Conservation (phyloP, 2,329 filamentous ascomycete genomes). For the Microcera coccophila region DNA sequence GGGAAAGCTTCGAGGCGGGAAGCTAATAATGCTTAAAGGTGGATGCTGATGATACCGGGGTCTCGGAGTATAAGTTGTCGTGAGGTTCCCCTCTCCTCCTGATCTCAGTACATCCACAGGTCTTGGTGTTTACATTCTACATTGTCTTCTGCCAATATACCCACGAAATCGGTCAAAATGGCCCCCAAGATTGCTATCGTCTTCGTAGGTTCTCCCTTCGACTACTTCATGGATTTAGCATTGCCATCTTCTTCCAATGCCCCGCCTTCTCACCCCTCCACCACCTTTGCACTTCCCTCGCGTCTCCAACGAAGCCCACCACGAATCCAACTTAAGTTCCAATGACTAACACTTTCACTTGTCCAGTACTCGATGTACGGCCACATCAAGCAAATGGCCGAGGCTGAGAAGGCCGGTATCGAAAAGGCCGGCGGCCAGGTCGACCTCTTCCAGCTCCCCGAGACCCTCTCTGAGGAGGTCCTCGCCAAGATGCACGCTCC, state of each 20-base stretch:
- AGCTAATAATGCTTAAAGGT: too few relatives aligned
- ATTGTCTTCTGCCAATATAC: constrained; percentile 7
- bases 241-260: constrained; percentile 3
- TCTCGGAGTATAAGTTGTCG: neutral
- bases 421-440: constrained; percentile 78
- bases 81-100: neutral
- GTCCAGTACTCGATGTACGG: constrained; percentile 90
- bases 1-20: neutral
- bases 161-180: constrained; percentile 53
- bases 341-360: constrained; percentile 8
- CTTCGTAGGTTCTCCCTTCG: constrained; percentile 57
- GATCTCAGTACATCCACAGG: neutral
- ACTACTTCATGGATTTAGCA: constrained; percentile 3
- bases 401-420: constrained; percentile 87
- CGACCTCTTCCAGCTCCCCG: constrained; percentile 81
- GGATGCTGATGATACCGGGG: neutral
- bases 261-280: constrained; percentile 2
- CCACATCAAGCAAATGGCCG: constrained; percentile 78
- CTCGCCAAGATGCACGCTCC: constrained; percentile 89
- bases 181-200: constrained; percentile 90
- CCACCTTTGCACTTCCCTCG: neutral
- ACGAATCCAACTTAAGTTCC: neutral
- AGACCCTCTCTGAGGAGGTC: constrained; percentile 83
- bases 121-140: constrained; percentile 7
- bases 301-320: neutral